Conservation (phyloP, 257 asterid genomes). For the Coffea eugenioides region DNA sequence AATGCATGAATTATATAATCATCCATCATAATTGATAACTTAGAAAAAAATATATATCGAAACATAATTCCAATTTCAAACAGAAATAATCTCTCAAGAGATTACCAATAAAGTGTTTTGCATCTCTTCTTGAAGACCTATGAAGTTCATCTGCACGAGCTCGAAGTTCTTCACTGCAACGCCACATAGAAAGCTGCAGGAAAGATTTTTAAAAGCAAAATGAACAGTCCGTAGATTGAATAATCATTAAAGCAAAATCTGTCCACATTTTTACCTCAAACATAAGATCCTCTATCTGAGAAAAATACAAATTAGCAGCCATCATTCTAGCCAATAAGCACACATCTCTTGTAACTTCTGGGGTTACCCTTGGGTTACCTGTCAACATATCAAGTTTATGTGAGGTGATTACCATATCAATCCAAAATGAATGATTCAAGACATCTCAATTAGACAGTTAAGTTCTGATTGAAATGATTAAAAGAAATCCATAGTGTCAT, state of each 20-base stretch:
- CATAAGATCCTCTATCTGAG: slow-evolving; percentile 94
- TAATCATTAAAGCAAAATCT: not conserved
- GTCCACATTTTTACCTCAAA: slow-evolving; percentile 50
- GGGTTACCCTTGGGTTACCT: slow-evolving; percentile 58
- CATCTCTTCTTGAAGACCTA: slow-evolving; percentile 65
- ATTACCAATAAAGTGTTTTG: slow-evolving; percentile 81
- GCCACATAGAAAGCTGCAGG: slow-evolving; percentile 93
- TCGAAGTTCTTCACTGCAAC: slow-evolving; percentile 90
- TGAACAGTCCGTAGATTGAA: not conserved
- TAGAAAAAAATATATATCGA: not conserved
- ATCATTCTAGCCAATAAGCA: slow-evolving; percentile 55
- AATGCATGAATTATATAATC: not conserved
- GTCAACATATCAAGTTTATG: not conserved
- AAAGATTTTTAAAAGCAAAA: slow-evolving; percentile 6
- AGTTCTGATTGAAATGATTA: not conserved
- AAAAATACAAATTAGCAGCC: slow-evolving; percentile 71
- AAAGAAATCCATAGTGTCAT: not conserved
- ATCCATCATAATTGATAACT: not conserved
- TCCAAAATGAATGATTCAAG: not conserved
- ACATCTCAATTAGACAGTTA: not conserved
- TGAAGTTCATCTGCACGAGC: slow-evolving; percentile 69
- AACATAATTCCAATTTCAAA: not conserved
- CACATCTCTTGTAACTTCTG: slow-evolving; percentile 54
- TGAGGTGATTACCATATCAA: slow-evolving; percentile 1
- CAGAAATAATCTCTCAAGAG: not conserved